Base-by-base conservation (phyloP, 257 asterid species). In the Ehretia macrophylla region DNA sequence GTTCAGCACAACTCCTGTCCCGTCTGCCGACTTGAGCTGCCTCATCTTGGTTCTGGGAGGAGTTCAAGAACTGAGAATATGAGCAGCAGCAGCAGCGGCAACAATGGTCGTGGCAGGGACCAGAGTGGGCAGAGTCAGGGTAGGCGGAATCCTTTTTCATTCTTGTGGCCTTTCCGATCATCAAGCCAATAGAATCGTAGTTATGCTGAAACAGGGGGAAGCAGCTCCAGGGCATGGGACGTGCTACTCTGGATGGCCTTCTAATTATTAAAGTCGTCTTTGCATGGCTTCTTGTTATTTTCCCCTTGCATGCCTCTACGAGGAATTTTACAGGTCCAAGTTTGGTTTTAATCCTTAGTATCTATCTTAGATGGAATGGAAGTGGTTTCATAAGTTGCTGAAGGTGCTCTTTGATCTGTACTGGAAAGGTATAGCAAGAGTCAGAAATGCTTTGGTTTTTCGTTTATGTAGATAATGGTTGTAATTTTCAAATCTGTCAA, bases 61-160 rank as follows among this genome's bases (percentile, higher is more conserved):
- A 62, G 58, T 66, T 63, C 75, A 18, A 70, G 89, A 66, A 59
- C 62, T 14, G 75, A 61, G 35, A 72, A 65, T 40, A 21, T 72
- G 21, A 73, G 80, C 42, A 50, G 37, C 52, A 50, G 37, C 52
- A 45, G 17, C 69, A 59, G 63, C 17, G 62, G 73, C 14, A 32
- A 75, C 54, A 72, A 58, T 60, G 56, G 58, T 68, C 77, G 64
- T 55, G 68, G 88, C 51, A 68, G 81, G 70, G 82, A 68, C 8
- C 72, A 38, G 45, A 65, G 62, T 42, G 17, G 68, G 53, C 87
- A 78, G 70, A 78, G 23, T 72, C 88, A 75, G 32, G 83, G 87
- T 40, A 74, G 96, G 51, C 82, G 98, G 80, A 87, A 81, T 69
- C 96, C 91, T 0, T 85, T 87, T 57, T 83, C 97, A 4, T 90